Base-by-base conservation (phyloP, 2,329 filamentous ascomycete species). In the Macrophomina tecta region DNA sequence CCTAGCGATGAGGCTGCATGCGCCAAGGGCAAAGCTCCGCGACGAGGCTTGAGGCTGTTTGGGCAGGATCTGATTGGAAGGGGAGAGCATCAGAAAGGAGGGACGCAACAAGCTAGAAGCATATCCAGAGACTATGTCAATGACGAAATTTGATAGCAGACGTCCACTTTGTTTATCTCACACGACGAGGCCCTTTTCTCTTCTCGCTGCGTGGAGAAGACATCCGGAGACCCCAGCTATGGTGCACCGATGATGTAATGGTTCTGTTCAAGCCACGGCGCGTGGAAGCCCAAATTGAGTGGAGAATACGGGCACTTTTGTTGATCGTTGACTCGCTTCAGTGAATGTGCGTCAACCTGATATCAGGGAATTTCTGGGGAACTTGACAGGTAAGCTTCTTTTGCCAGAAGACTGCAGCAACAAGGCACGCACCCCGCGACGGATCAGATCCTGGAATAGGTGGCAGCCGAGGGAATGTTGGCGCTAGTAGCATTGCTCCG, bases 231-330 rank as follows among this genome's bases (percentile, higher is more conserved):
- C 3, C 55, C 38, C 14, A 46, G 28, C 14, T 34, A 18, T 34
- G 8, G 28, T 45, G 28, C 32, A 23, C 45, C 12, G 46, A 62
- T 62, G 58, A 62, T 48, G 58, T 49, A 45, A 62, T 23, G 58
- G 48, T 62, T 62, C 58, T 36, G n/a, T 8, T 28, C 32, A 62
- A 62, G 58, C 58, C 58, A 62, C 45, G n/a, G 42, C 58, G 42
- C 45, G 58, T 62, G 42, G 30, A 49, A 32, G 32, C 5, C 40
- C 42, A 34, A 42, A 30, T 38, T 40, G 18, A 28, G 36, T 30
- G 38, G 18, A 56, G 18, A 56, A 28, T 14, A 36, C 53, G 36
- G 23, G 36, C 18, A 38, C 55, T 23, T 32, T 30, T 5, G 56
- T 34, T 23, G 56, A 61, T 53, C 49, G 49, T 30, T 32, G 16